These are phyloP conservation scores for Saccharomyces hybrid DNA, from an alignment of 1,139 yeast genomes.

Conservation along the genomic window DNA sequence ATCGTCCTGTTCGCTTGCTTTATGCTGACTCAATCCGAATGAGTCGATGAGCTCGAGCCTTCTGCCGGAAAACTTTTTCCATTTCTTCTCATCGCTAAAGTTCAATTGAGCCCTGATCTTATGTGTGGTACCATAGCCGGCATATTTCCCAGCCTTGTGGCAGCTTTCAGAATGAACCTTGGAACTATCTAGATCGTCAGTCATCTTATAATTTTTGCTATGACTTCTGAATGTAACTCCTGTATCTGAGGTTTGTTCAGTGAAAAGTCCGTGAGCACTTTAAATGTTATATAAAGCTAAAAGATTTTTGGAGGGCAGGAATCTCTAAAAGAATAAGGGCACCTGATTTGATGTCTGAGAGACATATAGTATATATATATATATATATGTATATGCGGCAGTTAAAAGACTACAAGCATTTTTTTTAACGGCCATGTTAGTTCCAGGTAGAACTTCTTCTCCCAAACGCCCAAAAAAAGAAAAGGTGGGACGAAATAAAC, in stretches of 20 bases:
- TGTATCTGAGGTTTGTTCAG: neutral
- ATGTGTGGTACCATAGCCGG: conserved; percentile 60
- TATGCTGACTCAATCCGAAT: conserved; percentile 62
- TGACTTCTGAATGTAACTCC: neutral
- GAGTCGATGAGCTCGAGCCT: conserved; percentile 82
- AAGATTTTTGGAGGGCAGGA: neutral
- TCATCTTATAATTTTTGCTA: neutral
- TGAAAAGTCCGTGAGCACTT: neutral
- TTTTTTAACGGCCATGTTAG: neutral
- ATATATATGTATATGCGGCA: neutral
- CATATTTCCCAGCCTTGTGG: neutral
- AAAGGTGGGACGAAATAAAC: neutral
- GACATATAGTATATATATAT: neutral
- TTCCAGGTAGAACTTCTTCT: neutral
- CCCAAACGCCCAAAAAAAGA: neutral
- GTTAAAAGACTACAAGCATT: neutral
- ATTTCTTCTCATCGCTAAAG: conserved; percentile 69
- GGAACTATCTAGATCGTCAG: neutral
- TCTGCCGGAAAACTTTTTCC: conserved; percentile 87
- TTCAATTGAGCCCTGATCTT: conserved; percentile 63
- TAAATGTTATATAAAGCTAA: neutral
- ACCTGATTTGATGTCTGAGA: neutral
- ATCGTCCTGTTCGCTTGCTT: conserved; percentile 88
- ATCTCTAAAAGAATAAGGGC: neutral
- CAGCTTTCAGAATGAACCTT: neutral